Percentiles rank a stretch among this genome's conserved stretches.
phyloP scores from a whole-genome alignment of 73 alveolate species.

The Effrenium voratum region DNA sequence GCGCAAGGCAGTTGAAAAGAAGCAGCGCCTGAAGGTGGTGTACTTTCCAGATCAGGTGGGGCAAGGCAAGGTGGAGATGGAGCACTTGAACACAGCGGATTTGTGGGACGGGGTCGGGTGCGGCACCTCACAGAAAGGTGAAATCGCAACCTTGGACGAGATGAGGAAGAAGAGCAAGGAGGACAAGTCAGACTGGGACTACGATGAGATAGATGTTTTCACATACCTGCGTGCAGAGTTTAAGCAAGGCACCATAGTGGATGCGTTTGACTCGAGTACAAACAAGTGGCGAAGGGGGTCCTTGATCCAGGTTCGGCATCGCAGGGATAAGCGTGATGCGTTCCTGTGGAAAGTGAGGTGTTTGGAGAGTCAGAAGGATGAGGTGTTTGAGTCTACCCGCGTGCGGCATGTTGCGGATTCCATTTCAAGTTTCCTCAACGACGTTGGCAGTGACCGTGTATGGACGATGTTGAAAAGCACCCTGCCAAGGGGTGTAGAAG shows the following conservation, averaged over 20 bases:
- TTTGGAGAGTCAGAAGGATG: not conserved
- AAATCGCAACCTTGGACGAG: conserved; percentile 11
- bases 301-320: not conserved
- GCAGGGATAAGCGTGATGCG: not conserved
- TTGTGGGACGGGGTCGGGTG: conserved; percentile 2
- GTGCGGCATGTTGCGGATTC: not conserved
- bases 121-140: conserved; percentile 20
- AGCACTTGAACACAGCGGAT: not conserved
- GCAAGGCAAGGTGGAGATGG: not conserved
- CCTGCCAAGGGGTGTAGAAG: not conserved
- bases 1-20: not conserved
- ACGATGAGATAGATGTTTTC: not conserved
- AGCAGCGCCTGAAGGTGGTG: not conserved
- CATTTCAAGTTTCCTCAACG: not conserved
- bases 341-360: not conserved
- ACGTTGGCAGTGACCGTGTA: not conserved
- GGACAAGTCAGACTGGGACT: not conserved
- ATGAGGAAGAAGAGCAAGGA: not conserved
- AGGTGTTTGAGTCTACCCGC: not conserved
- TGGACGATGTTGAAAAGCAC: not conserved
- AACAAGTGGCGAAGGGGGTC: not conserved
- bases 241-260: not conserved
- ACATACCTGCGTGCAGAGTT: not conserved
- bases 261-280: not conserved
- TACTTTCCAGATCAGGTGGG: not conserved